phyloP scores from a whole-genome alignment of 768 basidiomycete genomes.

The Suillus cothurnatus region DNA sequence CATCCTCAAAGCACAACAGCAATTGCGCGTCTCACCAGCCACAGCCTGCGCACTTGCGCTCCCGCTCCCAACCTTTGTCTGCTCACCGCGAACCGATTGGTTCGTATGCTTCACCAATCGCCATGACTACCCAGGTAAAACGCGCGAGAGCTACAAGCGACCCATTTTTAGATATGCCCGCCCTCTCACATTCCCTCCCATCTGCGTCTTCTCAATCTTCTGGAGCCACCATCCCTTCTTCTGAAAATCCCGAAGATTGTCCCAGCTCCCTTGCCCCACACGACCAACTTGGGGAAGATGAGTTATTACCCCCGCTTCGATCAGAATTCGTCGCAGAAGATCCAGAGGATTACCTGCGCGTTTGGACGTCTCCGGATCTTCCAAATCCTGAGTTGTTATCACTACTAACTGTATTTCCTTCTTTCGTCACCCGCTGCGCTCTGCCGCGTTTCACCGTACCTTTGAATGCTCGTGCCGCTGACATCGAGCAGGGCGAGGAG shows the following conservation, averaged over 20 bases:
- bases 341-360: constrained; percentile 58
- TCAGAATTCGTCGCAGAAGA: constrained; percentile 36
- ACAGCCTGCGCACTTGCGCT: constrained; percentile 51
- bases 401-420: constrained; percentile 74
- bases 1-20: constrained; percentile 35
- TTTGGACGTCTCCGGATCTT: constrained; percentile 83
- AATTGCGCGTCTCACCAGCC: constrained; percentile 40
- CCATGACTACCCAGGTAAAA: constrained; percentile 52
- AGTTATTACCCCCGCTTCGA: constrained; percentile 34
- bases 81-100: constrained; percentile 26
- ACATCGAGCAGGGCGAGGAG: constrained; percentile 73
- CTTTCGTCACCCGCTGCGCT: constrained; percentile 70
- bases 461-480: constrained; percentile 42
- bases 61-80: constrained; percentile 56
- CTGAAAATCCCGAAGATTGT: constrained; percentile 43
- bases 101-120: constrained; percentile 42
- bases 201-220: constrained; percentile 55
- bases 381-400: constrained; percentile 71
- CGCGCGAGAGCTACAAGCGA: constrained; percentile 77
- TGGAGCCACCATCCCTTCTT: constrained; percentile 32
- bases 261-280: constrained; percentile 39
- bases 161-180: constrained; percentile 76
- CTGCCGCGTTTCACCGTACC: constrained; percentile 68
- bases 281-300: constrained; percentile 35
- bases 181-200: constrained; percentile 54